phyloP scores from a whole-genome alignment of 306 rosid species.

The Carpinus viminea region DNA sequence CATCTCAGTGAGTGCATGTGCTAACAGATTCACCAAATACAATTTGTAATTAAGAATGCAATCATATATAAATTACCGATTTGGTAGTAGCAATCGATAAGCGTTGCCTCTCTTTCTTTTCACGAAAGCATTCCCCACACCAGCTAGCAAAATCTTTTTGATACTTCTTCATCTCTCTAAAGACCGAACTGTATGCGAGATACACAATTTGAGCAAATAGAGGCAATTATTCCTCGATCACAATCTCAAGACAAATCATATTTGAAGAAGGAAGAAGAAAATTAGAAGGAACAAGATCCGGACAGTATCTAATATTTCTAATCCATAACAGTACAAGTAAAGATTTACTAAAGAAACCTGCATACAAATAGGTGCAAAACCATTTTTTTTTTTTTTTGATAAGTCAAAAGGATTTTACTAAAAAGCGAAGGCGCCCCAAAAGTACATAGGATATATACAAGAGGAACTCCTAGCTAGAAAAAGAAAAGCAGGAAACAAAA shows the following conservation, averaged over 20 bases:
- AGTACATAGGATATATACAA: no score
- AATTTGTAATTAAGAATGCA: slow-evolving; percentile 20
- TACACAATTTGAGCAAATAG: neutral
- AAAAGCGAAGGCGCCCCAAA: no score
- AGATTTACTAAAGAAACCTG: no score
- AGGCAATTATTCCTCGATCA: neutral
- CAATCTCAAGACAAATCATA: neutral
- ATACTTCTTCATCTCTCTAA: slow-evolving; percentile 57
- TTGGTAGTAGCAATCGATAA: slow-evolving; percentile 40
- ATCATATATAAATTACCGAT: slow-evolving; percentile 36
- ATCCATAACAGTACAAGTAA: neutral
- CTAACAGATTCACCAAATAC: neutral
- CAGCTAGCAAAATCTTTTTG: slow-evolving; percentile 55
- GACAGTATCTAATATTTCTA: neutral
- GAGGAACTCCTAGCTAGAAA: no score
- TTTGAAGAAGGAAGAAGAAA: neutral
- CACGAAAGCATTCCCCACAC: slow-evolving; percentile 59
- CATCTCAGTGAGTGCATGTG: slow-evolving; percentile 5
- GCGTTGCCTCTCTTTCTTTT: slow-evolving; percentile 49
- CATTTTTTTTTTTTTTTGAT: no score
- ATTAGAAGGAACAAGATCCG: neutral
- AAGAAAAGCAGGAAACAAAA: no score
- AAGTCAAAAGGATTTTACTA: no score
- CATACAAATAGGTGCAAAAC: no score
- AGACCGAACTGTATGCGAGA: slow-evolving; percentile 51